Conservation (phyloP, 768 basidiomycete genomes). For the Mycena rosella region DNA sequence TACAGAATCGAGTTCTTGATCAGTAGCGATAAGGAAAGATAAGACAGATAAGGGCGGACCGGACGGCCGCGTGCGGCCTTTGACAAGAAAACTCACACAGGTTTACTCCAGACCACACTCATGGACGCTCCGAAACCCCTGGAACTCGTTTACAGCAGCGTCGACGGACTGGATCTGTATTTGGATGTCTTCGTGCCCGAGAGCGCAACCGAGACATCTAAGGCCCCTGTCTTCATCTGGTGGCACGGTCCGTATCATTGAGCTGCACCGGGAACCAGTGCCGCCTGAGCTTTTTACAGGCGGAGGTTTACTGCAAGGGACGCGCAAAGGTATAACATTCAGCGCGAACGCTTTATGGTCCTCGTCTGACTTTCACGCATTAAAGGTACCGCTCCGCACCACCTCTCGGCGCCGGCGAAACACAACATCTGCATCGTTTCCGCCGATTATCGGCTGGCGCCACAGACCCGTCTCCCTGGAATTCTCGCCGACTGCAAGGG, state of each 20-base stretch:
- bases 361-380: not conserved
- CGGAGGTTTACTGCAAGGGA: conserved; percentile 50
- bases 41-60: not conserved
- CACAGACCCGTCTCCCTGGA: conserved; percentile 51
- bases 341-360: not conserved
- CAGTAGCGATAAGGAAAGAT: too few relatives aligned
- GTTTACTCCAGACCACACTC: not conserved
- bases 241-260: conserved; percentile 50
- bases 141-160: conserved; percentile 47
- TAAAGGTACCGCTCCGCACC: conserved; percentile 50
- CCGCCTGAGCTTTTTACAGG: conserved; percentile 32
- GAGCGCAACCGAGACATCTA: conserved; percentile 43
- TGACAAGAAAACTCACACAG: too few relatives aligned
- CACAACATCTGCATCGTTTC: conserved; percentile 50
- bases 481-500: conserved; percentile 52
- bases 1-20: too few relatives aligned
- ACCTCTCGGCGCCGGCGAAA: conserved; percentile 46
- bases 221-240: conserved; percentile 50
- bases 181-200: conserved; percentile 53
- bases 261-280: not conserved
- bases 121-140: conserved; percentile 36
- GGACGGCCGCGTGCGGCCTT: not conserved
- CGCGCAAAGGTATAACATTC: conserved; percentile 41
- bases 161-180: conserved; percentile 48
- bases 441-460: conserved; percentile 53